These are phyloP conservation scores for Skeletonema tropicum DNA, from an alignment of 108 stramenopile species.

Conservation along the genomic window DNA sequence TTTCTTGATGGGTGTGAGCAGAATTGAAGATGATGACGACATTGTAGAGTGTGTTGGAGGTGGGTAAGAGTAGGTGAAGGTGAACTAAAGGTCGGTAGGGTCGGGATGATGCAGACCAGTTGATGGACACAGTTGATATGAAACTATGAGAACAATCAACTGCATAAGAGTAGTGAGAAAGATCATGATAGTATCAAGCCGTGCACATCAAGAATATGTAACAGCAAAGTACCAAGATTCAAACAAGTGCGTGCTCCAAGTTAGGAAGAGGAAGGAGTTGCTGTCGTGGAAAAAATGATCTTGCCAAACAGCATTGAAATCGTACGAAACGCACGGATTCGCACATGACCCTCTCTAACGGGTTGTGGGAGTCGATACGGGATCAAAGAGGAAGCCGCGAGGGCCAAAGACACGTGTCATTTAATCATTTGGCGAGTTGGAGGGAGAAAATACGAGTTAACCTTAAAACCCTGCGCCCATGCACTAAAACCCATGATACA, in stretches of 20 bases:
- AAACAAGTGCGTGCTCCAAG: too few species aligned
- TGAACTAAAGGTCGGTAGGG: not conserved
- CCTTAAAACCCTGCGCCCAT: not conserved
- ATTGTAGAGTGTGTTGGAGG: not conserved
- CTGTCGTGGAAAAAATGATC: too few species aligned
- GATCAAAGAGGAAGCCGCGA: too few species aligned
- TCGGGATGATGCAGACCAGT: not conserved
- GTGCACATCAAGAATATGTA: not conserved
- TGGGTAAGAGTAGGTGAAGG: not conserved
- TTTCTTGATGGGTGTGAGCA: not conserved
- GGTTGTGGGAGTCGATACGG: too few species aligned
- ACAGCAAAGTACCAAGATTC: too few species aligned
- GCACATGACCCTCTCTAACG: too few species aligned
- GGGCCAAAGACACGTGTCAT: too few species aligned
- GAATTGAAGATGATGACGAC: not conserved
- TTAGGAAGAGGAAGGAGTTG: too few species aligned
- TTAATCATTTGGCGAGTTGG: too few species aligned
- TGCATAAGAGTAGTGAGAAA: not conserved
- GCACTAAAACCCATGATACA: not conserved
- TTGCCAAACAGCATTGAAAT: too few species aligned
- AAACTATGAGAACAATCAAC: not conserved
- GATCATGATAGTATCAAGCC: not conserved
- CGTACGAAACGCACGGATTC: too few species aligned
- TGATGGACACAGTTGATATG: not conserved
- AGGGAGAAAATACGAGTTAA: not conserved